Evolutionary conservation across 2,329 filamentous ascomycete species (phyloP), one percentile per base, ranked within the genome.

Genomic region (Torrubiella hemipterigena): DNA sequence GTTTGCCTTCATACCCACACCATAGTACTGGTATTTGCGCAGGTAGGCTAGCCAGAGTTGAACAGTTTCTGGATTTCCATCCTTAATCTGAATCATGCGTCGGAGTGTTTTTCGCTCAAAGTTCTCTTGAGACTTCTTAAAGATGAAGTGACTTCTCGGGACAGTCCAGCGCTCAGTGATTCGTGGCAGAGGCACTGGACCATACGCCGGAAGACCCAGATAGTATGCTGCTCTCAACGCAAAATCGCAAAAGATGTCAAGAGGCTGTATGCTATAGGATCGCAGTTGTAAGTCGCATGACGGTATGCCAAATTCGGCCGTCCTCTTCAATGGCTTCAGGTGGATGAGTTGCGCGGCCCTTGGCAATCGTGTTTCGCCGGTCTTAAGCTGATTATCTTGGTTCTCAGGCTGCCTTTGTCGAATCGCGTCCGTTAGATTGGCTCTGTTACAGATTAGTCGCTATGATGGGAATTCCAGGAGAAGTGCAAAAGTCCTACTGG

Each of bases 1-100:
- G 53, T 98, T 95, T 32, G 91, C 91, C 69, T 98, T 98, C 86
- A 98, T 93, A 47, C 91, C 91, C 24, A 96, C 79, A n/a, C 91
- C 91, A 44, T 93, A 83, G 53, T 91, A 93, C 25, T 86, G 83
- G 51, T 95, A 81, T 59, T 93, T 93, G 49, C 82, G 74, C 50
- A 98, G 55, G 51, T 93, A 96, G 0, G 85, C 86, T 36, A 98
- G 63, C 91, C 91, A 98, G 17, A 87, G 57, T 56, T 93, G 81
- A 21, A 98, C 86, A 1, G 77, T 79, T 52, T 95, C 84, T 1
- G 86, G 77, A 48, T 95, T 70, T 1, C 86, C 91, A 49, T 96
- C 91, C 42, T 84, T 80, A 49, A 98, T 91, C 58, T 94, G 86
- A 31, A 98, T 86, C 46, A 95, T 56, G 11, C 91, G 68, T 33